Percentiles rank a stretch among this genome's conserved stretches.
phyloP scores from a whole-genome alignment of 2,329 filamentous ascomycete genomes.

The Fusarium guadeloupense region DNA sequence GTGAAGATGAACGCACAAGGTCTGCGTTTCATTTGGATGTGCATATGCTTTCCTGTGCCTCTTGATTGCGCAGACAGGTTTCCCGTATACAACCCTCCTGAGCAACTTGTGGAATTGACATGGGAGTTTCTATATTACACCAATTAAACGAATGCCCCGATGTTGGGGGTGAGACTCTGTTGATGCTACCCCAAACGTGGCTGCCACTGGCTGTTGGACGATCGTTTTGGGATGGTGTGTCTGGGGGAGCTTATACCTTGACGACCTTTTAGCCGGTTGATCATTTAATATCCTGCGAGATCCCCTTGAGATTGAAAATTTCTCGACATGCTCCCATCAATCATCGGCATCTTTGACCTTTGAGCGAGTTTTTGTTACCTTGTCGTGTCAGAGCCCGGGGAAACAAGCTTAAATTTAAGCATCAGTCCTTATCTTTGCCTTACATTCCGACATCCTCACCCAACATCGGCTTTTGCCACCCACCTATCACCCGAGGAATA shows the following conservation, averaged over 20 bases:
- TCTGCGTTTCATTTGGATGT: constrained; percentile 13
- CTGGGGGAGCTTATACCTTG: constrained; percentile 21
- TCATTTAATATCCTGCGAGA: constrained; percentile 38
- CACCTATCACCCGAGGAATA: constrained; percentile 1
- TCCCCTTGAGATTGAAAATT: constrained; percentile 27
- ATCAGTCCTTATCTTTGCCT: constrained; percentile 4
- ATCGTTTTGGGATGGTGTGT: constrained; percentile 28
- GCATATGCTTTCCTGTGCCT: constrained; percentile 21
- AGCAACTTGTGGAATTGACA: constrained; percentile 25
- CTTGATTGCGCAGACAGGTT: constrained; percentile 11
- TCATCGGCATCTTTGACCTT: constrained; percentile 15
- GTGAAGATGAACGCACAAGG: constrained; percentile 5
- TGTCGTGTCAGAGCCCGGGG: constrained; percentile 16
- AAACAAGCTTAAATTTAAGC: constrained; percentile 37
- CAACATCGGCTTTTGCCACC: too few relatives aligned
- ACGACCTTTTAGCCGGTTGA: constrained; percentile 17
- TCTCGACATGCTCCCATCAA: constrained; percentile 22
- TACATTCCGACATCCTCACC: too few relatives aligned
- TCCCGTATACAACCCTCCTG: constrained; percentile 1
- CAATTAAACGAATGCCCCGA: constrained; percentile 30
- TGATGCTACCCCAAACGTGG: constrained; percentile 34
- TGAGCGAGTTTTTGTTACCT: constrained; percentile 4
- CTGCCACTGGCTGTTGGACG: constrained; percentile 19
- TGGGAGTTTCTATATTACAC: constrained; percentile 36
- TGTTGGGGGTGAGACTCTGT: constrained; percentile 32